Evolutionary conservation across 306 rosid genomes (phyloP), one percentile per base, ranked within the genome.

Genomic region (Herpetospermum pedunculosum): DNA sequence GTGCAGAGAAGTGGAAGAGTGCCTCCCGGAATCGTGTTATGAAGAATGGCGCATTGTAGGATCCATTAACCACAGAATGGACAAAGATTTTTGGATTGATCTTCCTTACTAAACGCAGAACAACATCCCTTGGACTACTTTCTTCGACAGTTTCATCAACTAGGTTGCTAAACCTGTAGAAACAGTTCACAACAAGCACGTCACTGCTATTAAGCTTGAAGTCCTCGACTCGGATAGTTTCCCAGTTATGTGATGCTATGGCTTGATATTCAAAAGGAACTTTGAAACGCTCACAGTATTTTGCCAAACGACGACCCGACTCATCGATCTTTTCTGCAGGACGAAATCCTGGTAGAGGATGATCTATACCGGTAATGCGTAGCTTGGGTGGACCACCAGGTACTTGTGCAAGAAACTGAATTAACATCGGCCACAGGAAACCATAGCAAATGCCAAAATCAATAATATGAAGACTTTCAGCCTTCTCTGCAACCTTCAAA

Each of bases 1-100:
- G 2, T 3, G 83, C 34, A 35, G 83, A 80, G 77, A 70, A 80
- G 44, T 75, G 67, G 46, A 60, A 72, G 21, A 80, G 75, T 23
- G 83, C 80, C 35, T 80, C 83, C 25, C 70, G 29, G 64, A 80
- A 80, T 16, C 80, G 68, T 23, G 77, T 37, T 8, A 62, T 8
- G 70, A 80, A 80, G 77, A 80, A 76, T 2, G 83, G 80, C 2
- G 83, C 50, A 34, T 76, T 5, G n/a, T 72, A 72, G 48, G 80
- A 25, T 76, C 76, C 81, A 73, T 64, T 78, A 26, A 19, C 58
- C 30, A 78, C 46, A 13, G 74, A 29, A 14, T 64, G 81, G 8
- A 78, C 68, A 34, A 78, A 78, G 2, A 78, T 29, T n/a, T 64
- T 57, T 3, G 81, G 81, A 23, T 78, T 78, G 30, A 78, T 73